phyloP scores from a whole-genome alignment of 2,329 filamentous ascomycete species.

The Alternaria angustiovoidea region DNA sequence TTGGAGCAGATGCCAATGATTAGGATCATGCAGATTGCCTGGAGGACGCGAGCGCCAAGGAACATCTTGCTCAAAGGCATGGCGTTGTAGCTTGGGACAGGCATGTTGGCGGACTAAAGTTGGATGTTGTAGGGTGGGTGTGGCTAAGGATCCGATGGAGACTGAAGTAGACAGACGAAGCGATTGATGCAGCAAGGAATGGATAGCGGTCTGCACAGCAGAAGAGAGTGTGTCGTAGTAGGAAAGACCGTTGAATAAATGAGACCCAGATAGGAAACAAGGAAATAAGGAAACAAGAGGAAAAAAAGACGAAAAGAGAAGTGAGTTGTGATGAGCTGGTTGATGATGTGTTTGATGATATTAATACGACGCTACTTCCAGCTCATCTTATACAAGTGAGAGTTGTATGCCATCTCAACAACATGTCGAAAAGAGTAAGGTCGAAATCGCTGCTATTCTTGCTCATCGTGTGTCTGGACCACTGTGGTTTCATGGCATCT shows the following conservation, averaged over 20 bases:
- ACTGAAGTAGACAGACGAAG: slow-evolving; percentile 28
- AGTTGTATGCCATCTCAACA: slow-evolving; percentile 28
- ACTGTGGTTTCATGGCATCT: slow-evolving; percentile 47
- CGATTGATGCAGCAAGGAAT: slow-evolving; percentile 39
- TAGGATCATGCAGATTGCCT: slow-evolving; percentile 74
- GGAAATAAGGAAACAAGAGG: slow-evolving; percentile 45
- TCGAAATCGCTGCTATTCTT: slow-evolving; percentile 46
- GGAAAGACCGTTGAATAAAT: slow-evolving; percentile 18
- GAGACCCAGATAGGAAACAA: slow-evolving; percentile 44
- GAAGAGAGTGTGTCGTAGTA: slow-evolving; percentile 36
- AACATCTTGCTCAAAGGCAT: slow-evolving; percentile 76
- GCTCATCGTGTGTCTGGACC: slow-evolving; percentile 37
- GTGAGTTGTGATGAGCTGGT: slow-evolving; percentile 42
- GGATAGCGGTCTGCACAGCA: slow-evolving; percentile 49
- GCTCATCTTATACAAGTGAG: slow-evolving; percentile 40
- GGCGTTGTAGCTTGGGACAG: slow-evolving; percentile 70
- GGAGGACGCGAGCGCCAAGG: slow-evolving; percentile 73
- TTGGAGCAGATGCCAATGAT: slow-evolving; percentile 83
- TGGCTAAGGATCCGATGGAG: slow-evolving; percentile 27
- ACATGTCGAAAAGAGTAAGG: slow-evolving; percentile 30
- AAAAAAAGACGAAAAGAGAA: slow-evolving; percentile 46
- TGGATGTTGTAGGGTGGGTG: slow-evolving; percentile 17
- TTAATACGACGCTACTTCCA: slow-evolving; percentile 22
- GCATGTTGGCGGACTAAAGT: slow-evolving; percentile 53
- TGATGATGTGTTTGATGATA: slow-evolving; percentile 46